A percentile compares a stretch with the other conserved stretches of the same genome.
These are phyloP conservation scores for Colletotrichum sp. DNA, from an alignment of 2,329 filamentous ascomycete species.

Conservation along the genomic window DNA sequence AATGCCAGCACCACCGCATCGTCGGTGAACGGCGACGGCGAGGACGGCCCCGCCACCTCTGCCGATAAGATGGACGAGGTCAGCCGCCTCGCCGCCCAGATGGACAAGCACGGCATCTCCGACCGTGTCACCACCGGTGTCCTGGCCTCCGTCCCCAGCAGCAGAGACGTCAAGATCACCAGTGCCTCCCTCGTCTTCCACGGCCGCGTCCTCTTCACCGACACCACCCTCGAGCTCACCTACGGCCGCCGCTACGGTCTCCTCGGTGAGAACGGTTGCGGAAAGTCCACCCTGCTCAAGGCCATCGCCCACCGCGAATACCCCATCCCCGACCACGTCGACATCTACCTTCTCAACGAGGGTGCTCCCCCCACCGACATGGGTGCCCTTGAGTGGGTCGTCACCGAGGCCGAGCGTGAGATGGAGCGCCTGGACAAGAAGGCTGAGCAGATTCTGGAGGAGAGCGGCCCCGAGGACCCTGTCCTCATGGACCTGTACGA, in stretches of 20 bases:
- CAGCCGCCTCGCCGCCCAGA: slow-evolving; percentile 87
- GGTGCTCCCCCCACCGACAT: slow-evolving; percentile 88
- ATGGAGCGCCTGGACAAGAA: slow-evolving; percentile 87
- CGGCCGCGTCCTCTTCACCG: slow-evolving; percentile 93
- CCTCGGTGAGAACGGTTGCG: slow-evolving; percentile 98
- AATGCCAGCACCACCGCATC: slow-evolving; percentile 54
- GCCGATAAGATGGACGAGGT: slow-evolving; percentile 79
- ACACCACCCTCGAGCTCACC: slow-evolving; percentile 91
- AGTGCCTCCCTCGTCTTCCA: slow-evolving; percentile 96
- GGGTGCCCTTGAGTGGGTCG: slow-evolving; percentile 96
- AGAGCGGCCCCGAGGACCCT: slow-evolving; percentile 89
- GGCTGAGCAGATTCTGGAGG: slow-evolving; percentile 89
- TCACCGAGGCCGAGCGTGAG: slow-evolving; percentile 91
- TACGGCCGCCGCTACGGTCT: slow-evolving; percentile 93
- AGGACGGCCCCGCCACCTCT: slow-evolving; percentile 74
- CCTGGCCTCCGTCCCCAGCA: slow-evolving; percentile 80
- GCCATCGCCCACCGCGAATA: slow-evolving; percentile 92
- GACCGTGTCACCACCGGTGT: slow-evolving; percentile 99
- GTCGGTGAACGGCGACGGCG: slow-evolving; percentile 74
- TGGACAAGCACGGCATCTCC: slow-evolving; percentile 95
- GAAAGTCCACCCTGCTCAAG: slow-evolving; percentile 98
- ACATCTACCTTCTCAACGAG: slow-evolving; percentile 98
- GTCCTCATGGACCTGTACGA: slow-evolving; percentile 95
- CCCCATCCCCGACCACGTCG: slow-evolving; percentile 93
- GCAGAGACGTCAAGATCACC: slow-evolving; percentile 96